These are phyloP conservation scores for Papiliotrema terrestris DNA, from an alignment of 1,284 basidiomycete genomes.

Conservation along the genomic window DNA sequence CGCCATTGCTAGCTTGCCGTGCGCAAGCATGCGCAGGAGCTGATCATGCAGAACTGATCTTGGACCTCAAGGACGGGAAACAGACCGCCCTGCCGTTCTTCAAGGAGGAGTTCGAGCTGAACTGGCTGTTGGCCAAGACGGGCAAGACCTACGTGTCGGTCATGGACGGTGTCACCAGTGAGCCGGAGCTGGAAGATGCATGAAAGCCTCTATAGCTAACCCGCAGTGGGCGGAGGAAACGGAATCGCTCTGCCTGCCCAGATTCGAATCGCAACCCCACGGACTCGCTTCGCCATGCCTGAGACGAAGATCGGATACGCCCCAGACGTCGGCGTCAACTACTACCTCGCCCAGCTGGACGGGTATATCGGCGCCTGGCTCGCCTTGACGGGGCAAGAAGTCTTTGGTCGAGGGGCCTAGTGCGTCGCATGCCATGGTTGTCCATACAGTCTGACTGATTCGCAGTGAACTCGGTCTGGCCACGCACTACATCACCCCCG, in stretches of 20 bases:
- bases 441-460: neutral
- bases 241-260: conserved; percentile 84
- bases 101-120: conserved; percentile 87
- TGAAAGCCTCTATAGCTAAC: neutral
- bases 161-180: conserved; percentile 87
- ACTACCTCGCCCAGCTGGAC: conserved; percentile 84
- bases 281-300: conserved; percentile 93
- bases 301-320: conserved; percentile 78
- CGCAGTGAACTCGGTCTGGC: conserved; percentile 80
- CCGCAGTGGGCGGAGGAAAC: conserved; percentile 89
- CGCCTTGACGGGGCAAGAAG: conserved; percentile 73
- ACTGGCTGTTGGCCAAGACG: conserved; percentile 75
- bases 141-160: conserved; percentile 84
- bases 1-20: neutral
- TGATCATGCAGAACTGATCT: conserved; percentile 22
- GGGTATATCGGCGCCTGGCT: conserved; percentile 91
- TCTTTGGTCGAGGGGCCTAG: conserved; percentile 78
- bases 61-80: conserved; percentile 32
- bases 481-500: conserved; percentile 80
- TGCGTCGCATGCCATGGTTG: conserved; percentile 50
- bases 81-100: conserved; percentile 77
- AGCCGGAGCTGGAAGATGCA: conserved; percentile 42
- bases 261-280: conserved; percentile 91
- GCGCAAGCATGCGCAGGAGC: neutral
- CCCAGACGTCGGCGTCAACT: conserved; percentile 75